phyloP scores from a whole-genome alignment of 768 basidiomycete species.

The Lyophyllum atratum region DNA sequence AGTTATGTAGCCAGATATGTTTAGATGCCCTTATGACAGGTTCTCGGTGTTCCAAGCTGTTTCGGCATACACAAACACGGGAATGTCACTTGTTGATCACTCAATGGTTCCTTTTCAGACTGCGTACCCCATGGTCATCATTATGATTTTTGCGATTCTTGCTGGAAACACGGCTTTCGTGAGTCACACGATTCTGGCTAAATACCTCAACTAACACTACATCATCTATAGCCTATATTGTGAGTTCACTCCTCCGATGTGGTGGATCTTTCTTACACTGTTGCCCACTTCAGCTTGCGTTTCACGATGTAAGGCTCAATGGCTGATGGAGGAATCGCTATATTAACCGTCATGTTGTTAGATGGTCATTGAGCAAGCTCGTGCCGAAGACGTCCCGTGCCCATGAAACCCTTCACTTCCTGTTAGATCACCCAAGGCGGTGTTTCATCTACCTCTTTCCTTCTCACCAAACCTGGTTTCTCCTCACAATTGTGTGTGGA shows the following conservation, averaged over 20 bases:
- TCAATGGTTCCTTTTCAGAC: conserved; percentile 92
- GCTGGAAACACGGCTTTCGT: conserved; percentile 95
- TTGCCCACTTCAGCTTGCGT: conserved; percentile 56
- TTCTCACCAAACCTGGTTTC: conserved; percentile 92
- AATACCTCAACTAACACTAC: conserved; percentile 2
- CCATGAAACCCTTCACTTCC: conserved; percentile 83
- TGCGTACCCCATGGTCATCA: conserved; percentile 79
- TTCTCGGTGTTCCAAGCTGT: conserved; percentile 84
- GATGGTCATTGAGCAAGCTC: conserved; percentile 72
- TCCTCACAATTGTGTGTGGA: conserved; percentile 64
- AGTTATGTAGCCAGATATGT: too few species aligned
- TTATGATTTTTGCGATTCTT: conserved; percentile 74
- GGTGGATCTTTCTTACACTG: not conserved
- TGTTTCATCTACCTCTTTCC: conserved; percentile 93
- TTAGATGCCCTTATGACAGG: conserved; percentile 41
- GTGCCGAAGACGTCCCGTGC: conserved; percentile 60
- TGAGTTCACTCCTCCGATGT: conserved; percentile 42
- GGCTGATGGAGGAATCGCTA: not conserved
- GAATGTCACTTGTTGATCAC: conserved; percentile 82
- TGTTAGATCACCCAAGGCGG: conserved; percentile 92
- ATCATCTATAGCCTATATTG: conserved; percentile 76
- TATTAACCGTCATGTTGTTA: conserved; percentile 30
- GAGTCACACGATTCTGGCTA: conserved; percentile 36
- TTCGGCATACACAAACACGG: conserved; percentile 88
- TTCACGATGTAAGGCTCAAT: conserved; percentile 69